phyloP scores from a whole-genome alignment of 805 yeast genomes.

The Yamadazyma tumulicola region DNA sequence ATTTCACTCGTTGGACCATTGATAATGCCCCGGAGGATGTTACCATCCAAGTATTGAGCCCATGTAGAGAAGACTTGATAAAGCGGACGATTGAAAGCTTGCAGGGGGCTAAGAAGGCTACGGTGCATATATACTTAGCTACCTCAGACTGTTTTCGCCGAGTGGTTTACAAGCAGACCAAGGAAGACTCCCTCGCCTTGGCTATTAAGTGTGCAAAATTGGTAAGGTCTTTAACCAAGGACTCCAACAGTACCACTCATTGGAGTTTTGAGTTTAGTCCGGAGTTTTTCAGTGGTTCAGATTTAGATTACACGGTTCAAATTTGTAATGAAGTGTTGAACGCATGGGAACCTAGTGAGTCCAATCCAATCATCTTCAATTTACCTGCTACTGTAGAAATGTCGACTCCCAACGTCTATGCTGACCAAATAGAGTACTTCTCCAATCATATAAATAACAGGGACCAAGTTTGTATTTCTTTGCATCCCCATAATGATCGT shows the following conservation, averaged over 20 bases:
- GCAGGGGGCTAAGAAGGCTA: conserved; percentile 72
- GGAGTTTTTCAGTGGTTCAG: conserved; percentile 73
- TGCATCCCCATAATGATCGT: conserved; percentile 82
- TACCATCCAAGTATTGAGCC: conserved; percentile 70
- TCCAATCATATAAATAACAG: conserved; percentile 58
- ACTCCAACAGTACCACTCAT: conserved; percentile 47
- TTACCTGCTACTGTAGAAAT: conserved; percentile 84
- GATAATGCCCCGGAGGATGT: conserved; percentile 75
- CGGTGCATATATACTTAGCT: conserved; percentile 73
- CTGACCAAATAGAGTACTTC: conserved; percentile 81
- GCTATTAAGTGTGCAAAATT: conserved; percentile 63
- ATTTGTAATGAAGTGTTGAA: conserved; percentile 72
- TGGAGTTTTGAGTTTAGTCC: conserved; percentile 83
- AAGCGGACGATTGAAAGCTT: conserved; percentile 68
- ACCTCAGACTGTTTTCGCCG: conserved; percentile 72
- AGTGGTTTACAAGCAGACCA: conserved; percentile 63
- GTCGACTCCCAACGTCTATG: conserved; percentile 77
- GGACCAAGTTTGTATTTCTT: conserved; percentile 67
- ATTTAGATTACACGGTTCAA: conserved; percentile 56
- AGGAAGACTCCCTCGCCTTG: conserved; percentile 53
- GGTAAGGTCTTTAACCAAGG: conserved; percentile 67
- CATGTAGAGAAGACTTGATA: conserved; percentile 72
- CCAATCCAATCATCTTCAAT: conserved; percentile 71
- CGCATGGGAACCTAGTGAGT: conserved; percentile 69
- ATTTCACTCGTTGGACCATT: conserved; percentile 72